phyloP scores from a whole-genome alignment of 2,329 filamentous ascomycete species.

The Fusarium sp. region DNA sequence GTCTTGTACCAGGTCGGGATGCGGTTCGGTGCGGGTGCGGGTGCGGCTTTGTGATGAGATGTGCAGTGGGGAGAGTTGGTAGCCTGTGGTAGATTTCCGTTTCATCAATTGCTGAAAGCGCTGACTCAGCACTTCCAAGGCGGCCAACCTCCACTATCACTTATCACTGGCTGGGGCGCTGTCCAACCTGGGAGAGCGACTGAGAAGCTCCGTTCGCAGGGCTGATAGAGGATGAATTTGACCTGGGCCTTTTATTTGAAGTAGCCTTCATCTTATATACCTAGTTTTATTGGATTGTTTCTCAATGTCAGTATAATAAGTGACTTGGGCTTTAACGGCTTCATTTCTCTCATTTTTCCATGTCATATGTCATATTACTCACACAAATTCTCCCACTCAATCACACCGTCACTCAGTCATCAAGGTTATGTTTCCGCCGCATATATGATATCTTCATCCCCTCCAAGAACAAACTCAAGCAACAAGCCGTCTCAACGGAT shows the following conservation, averaged over 20 bases:
- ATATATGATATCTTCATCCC: background rate
- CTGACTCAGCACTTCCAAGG: conserved; percentile 41
- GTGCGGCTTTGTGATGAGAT: conserved; percentile 48
- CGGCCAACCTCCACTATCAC: conserved; percentile 1
- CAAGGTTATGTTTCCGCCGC: background rate
- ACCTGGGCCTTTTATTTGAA: background rate
- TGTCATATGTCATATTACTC: background rate
- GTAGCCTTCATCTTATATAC: background rate
- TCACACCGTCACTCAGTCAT: background rate
- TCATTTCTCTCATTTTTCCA: background rate
- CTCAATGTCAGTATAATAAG: background rate
- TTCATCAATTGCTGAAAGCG: conserved; percentile 42
- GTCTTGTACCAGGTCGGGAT: conserved; percentile 40
- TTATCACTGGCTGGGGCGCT: background rate
- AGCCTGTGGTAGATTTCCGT: conserved; percentile 48
- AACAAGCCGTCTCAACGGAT: conserved; percentile 37
- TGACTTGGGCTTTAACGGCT: background rate
- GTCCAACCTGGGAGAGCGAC: background rate
- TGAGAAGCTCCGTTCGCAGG: conserved; percentile 30
- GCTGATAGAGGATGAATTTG: conserved; percentile 18
- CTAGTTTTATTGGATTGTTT: background rate
- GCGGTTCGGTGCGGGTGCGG: conserved; percentile 34
- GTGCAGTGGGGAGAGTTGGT: conserved; percentile 55
- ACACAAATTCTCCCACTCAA: background rate
- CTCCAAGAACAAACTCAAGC: background rate